These are phyloP conservation scores for Phylloporus arenicola DNA, from an alignment of 768 basidiomycete genomes.

Conservation along the genomic window DNA sequence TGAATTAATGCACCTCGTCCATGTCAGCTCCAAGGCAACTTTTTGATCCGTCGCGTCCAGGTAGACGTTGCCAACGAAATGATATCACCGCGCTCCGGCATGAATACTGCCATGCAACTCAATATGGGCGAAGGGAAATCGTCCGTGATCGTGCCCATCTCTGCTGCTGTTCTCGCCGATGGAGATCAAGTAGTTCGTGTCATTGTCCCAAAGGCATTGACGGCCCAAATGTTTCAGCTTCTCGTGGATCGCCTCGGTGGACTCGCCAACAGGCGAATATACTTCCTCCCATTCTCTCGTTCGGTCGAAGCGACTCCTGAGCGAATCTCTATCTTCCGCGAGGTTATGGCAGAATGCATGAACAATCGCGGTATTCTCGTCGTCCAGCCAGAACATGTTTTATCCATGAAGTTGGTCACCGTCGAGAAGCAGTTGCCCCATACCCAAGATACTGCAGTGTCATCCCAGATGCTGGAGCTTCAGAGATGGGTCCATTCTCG, in stretches of 20 bases:
- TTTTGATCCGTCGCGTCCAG: slow-evolving; percentile 28
- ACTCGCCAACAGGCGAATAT: slow-evolving; percentile 31
- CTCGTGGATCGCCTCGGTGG: slow-evolving; percentile 29
- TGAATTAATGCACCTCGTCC: slow-evolving; percentile 1
- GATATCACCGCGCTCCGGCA: slow-evolving; percentile 22
- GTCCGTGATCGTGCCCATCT: slow-evolving; percentile 35
- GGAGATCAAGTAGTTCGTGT: slow-evolving; percentile 28
- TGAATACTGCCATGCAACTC: slow-evolving; percentile 41
- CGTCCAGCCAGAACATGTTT: slow-evolving; percentile 46
- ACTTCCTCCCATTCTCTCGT: too few species aligned
- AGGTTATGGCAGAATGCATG: slow-evolving; percentile 28
- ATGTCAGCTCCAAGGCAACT: slow-evolving; percentile 25
- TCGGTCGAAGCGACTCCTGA: slow-evolving; percentile 17
- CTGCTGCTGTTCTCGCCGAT: slow-evolving; percentile 22
- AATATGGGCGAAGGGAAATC: slow-evolving; percentile 56
- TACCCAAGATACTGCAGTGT: slow-evolving; percentile 12
- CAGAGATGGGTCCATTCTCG: slow-evolving; percentile 18
- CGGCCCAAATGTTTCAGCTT: slow-evolving; percentile 29
- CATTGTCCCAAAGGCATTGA: slow-evolving; percentile 30
- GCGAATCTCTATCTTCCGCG: slow-evolving; percentile 9
- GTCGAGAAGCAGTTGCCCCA: slow-evolving; percentile 8
- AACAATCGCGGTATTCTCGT: slow-evolving; percentile 37
- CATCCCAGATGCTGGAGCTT: slow-evolving; percentile 14
- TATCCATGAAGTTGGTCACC: slow-evolving; percentile 42
- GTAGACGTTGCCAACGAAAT: slow-evolving; percentile 27